These are phyloP conservation scores for Penicillium sp. DNA, from an alignment of 2,329 filamentous ascomycete species.

Conservation along the genomic window DNA sequence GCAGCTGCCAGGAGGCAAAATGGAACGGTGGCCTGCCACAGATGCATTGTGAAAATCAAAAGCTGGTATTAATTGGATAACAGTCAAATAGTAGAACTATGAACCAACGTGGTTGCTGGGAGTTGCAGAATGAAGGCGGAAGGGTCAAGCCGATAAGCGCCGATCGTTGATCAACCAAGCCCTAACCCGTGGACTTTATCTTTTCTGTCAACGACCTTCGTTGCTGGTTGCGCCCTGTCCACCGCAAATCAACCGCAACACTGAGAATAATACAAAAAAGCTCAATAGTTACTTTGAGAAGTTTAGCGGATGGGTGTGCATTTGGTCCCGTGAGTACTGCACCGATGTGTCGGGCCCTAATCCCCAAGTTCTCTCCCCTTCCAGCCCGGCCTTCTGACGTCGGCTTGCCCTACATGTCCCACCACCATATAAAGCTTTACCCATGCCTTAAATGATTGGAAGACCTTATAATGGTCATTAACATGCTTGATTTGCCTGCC, in stretches of 20 bases:
- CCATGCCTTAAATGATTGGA: background rate
- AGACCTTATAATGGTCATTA: background rate
- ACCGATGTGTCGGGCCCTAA: conserved; percentile 13
- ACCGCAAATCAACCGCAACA: conserved; percentile 1
- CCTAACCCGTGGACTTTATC: conserved; percentile 35
- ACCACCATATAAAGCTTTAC: background rate
- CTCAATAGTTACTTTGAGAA: background rate
- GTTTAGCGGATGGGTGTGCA: conserved; percentile 2
- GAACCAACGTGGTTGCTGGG: conserved; percentile 5
- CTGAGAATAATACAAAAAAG: background rate
- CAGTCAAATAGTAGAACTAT: conserved; percentile 9
- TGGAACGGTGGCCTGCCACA: conserved; percentile 37
- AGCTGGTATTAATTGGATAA: conserved; percentile 5
- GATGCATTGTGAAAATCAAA: conserved; percentile 35
- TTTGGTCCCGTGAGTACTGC: conserved; percentile 11
- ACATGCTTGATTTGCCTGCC: background rate
- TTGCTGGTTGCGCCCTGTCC: conserved; percentile 2
- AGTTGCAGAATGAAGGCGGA: conserved; percentile 26
- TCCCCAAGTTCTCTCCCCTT: conserved; percentile 17
- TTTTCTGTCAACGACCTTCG: conserved; percentile 23
- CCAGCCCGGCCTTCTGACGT: conserved; percentile 17
- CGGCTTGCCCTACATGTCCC: conserved; percentile 2
- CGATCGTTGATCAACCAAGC: conserved; percentile 27
- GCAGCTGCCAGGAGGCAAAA: conserved; percentile 40
- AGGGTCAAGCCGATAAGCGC: conserved; percentile 27